Percentiles rank a stretch among this genome's conserved stretches.
Evolutionary conservation across 2,329 filamentous ascomycete species (phyloP).

Genomic region (Fusarium avenaceum): DNA sequence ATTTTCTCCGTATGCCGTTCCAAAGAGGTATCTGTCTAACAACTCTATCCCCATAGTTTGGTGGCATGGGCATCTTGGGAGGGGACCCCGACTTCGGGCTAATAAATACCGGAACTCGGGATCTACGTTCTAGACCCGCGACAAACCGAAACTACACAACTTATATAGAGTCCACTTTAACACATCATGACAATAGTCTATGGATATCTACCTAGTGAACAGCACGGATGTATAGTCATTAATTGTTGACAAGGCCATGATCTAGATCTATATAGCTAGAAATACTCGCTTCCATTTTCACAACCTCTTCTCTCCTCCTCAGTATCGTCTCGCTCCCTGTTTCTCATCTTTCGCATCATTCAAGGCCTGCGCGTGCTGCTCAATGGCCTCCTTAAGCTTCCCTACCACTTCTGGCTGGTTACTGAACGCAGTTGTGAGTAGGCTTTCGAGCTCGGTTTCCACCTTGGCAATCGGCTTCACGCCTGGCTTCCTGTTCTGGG

Average conservation of each 20-base stretch:
- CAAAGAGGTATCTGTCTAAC: conserved; percentile 25
- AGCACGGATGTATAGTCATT: not conserved
- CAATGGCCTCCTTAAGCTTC: conserved; percentile 73
- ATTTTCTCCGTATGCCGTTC: conserved; percentile 21
- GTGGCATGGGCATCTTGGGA: not conserved
- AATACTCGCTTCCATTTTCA: conserved; percentile 18
- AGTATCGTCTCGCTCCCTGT: conserved; percentile 52
- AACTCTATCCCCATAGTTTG: conserved; percentile 2
- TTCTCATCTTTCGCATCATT: conserved; percentile 58
- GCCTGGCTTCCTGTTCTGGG: conserved; percentile 61
- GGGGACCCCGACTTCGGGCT: conserved; percentile 19
- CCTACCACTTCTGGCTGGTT: conserved; percentile 70
- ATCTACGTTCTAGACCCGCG: conserved; percentile 24
- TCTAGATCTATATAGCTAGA: conserved; percentile 19
- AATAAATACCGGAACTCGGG: conserved; percentile 26
- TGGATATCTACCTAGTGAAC: not conserved
- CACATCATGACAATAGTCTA: not conserved
- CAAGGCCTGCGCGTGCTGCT: conserved; percentile 68
- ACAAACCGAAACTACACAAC: conserved; percentile 18
- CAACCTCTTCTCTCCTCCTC: conserved; percentile 19
- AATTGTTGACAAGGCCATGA: not conserved
- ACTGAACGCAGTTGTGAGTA: conserved; percentile 70
- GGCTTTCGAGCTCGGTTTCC: conserved; percentile 68
- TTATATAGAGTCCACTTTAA: not conserved
- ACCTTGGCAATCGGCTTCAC: conserved; percentile 66